Conservation (phyloP, 2,329 filamentous ascomycete species). For the Colletotrichum sp. region DNA sequence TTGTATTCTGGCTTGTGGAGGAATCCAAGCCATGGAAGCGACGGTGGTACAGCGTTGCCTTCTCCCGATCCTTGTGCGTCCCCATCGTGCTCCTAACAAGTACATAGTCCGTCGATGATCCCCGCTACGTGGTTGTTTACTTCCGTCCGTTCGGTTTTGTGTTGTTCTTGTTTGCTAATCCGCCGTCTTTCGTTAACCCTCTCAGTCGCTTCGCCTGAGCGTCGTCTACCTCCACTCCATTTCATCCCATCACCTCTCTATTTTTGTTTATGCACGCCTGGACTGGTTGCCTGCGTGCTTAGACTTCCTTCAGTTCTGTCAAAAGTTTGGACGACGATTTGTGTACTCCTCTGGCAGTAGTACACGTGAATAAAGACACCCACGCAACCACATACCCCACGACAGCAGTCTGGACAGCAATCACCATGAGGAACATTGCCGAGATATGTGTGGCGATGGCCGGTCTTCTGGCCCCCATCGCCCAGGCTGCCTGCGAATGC, state of each 20-base stretch:
- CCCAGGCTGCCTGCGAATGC: slow-evolving; percentile 65
- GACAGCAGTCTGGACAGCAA: not conserved
- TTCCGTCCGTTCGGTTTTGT: not conserved
- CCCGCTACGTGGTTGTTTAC: not conserved
- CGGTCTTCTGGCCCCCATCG: slow-evolving; percentile 4
- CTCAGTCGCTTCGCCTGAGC: not conserved
- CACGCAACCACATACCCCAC: not conserved
- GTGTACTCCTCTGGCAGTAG: not conserved
- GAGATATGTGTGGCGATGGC: slow-evolving; percentile 4
- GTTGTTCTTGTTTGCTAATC: not conserved
- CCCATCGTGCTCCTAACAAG: not conserved
- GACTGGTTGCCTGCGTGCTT: not conserved
- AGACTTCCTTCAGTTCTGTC: not conserved
- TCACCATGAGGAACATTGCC: not conserved
- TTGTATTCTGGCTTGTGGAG: not conserved
- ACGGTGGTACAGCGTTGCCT: not conserved
- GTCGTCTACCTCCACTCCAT: not conserved
- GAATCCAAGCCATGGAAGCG: not conserved
- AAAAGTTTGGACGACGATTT: not conserved
- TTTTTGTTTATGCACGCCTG: not conserved
- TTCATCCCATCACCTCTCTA: not conserved
- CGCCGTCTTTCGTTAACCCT: not conserved
- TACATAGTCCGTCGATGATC: not conserved
- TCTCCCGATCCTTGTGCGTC: not conserved
- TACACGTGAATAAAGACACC: not conserved